phyloP scores from a whole-genome alignment of 2,329 filamentous ascomycete species.

The Pyrenophora teres region DNA sequence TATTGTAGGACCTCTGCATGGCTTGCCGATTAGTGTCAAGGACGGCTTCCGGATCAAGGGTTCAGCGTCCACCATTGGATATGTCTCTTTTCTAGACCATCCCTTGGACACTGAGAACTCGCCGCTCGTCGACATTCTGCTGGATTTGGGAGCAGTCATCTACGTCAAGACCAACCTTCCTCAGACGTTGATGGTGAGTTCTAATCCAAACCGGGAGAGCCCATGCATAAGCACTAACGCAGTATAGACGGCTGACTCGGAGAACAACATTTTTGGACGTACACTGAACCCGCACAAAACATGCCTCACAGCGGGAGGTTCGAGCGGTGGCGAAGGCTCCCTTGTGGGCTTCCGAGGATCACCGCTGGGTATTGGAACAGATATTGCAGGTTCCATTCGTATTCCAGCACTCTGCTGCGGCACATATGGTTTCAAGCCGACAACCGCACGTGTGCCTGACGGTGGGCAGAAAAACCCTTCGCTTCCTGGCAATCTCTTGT shows the following conservation, averaged over 20 bases:
- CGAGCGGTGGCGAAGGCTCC: conserved; percentile 67
- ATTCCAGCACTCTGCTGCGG: conserved; percentile 60
- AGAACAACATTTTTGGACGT: conserved; percentile 67
- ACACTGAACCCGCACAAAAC: conserved; percentile 65
- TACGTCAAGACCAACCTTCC: conserved; percentile 71
- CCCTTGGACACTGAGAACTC: conserved; percentile 55
- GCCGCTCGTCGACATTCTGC: conserved; percentile 60
- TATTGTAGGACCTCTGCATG: conserved; percentile 66
- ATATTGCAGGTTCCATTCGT: conserved; percentile 57
- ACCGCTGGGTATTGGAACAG: conserved; percentile 63
- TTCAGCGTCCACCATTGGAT: conserved; percentile 60
- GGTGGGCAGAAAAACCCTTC: conserved; percentile 11
- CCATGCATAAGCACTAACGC: neutral
- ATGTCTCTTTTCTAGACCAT: conserved; percentile 62
- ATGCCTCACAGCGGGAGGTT: conserved; percentile 63
- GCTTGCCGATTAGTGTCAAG: conserved; percentile 66
- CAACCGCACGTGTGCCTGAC: conserved; percentile 56
- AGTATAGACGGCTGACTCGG: conserved; percentile 55
- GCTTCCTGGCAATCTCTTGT: conserved; percentile 1
- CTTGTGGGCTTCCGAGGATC: conserved; percentile 63
- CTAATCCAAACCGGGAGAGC: neutral
- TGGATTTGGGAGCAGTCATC: conserved; percentile 65
- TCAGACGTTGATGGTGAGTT: conserved; percentile 65
- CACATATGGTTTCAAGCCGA: conserved; percentile 57
- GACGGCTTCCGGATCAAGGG: conserved; percentile 67